These are phyloP conservation scores for Capniomyces stellatus DNA, from an alignment of 371 early-diverging fungal genomes.

Conservation along the genomic window DNA sequence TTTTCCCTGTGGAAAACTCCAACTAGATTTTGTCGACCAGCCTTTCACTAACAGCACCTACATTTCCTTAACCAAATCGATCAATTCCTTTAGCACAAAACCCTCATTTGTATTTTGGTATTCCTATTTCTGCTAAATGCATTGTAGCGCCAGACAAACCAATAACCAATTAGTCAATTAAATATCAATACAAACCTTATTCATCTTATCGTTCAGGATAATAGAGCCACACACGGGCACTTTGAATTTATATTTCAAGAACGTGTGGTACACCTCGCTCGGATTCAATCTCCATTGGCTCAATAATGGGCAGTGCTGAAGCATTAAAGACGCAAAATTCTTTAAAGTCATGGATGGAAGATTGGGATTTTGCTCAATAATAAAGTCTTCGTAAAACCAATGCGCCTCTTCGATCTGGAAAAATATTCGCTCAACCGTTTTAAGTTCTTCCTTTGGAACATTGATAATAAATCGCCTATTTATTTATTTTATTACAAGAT, in stretches of 20 bases:
- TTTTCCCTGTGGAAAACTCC: slow-evolving; percentile 99
- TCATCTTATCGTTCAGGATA: slow-evolving; percentile 65
- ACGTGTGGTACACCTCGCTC: slow-evolving; percentile 65
- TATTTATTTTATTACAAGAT: too few relatives aligned
- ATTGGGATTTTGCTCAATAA: slow-evolving; percentile 56
- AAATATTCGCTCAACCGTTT: slow-evolving; percentile 81
- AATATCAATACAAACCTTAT: slow-evolving; percentile 35
- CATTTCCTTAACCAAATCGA: neutral
- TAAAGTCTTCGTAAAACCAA: slow-evolving; percentile 99
- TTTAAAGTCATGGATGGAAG: slow-evolving; percentile 38
- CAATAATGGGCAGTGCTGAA: slow-evolving; percentile 73
- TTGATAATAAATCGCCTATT: slow-evolving; percentile 88
- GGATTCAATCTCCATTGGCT: slow-evolving; percentile 72
- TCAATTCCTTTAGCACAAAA: slow-evolving; percentile 5
- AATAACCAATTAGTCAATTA: neutral
- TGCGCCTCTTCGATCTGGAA: slow-evolving; percentile 99
- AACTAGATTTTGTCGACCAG: slow-evolving; percentile 67
- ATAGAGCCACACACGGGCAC: slow-evolving; percentile 99
- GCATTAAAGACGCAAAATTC: slow-evolving; percentile 58
- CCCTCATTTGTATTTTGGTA: neutral
- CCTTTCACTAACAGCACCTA: slow-evolving; percentile 74
- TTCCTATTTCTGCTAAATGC: too few relatives aligned
- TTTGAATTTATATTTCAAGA: slow-evolving; percentile 88
- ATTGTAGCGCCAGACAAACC: too few relatives aligned
- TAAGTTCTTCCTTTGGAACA: slow-evolving; percentile 80